Percentiles rank a stretch among this genome's conserved stretches.
These are phyloP conservation scores for Trypanosoma melophagium DNA, from an alignment of 208 protist genomes.

Conservation along the genomic window DNA sequence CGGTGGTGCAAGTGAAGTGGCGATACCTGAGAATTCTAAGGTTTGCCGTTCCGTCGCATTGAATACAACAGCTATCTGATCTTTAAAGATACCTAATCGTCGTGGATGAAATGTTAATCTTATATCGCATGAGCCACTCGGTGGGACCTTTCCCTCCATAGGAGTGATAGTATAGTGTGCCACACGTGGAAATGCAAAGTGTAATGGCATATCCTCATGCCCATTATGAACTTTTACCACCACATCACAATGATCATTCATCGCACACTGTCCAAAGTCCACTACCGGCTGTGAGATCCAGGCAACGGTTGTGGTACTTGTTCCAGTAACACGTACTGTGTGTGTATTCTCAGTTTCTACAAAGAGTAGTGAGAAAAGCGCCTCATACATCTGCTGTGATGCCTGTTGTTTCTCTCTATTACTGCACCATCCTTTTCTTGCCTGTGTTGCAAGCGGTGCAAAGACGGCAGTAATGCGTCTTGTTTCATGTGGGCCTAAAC, in stretches of 20 bases:
- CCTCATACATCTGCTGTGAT: constrained; percentile 49
- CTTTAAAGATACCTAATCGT: constrained; percentile 72
- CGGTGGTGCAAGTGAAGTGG: constrained; percentile 31
- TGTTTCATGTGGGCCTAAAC: constrained; percentile 57
- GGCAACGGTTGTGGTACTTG: constrained; percentile 65
- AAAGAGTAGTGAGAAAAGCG: constrained; percentile 74
- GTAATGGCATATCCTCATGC: constrained; percentile 71
- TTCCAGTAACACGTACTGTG: constrained; percentile 69
- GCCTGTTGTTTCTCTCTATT: constrained; percentile 23
- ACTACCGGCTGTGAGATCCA: constrained; percentile 63
- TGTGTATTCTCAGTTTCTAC: constrained; percentile 87
- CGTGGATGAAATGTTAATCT: constrained; percentile 79
- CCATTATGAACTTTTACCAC: constrained; percentile 67
- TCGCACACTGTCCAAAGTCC: constrained; percentile 69
- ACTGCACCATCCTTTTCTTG: constrained; percentile 62
- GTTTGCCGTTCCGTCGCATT: constrained; percentile 59
- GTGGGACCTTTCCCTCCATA: constrained; percentile 44
- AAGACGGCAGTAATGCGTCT: constrained; percentile 66
- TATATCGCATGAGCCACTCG: constrained; percentile 43
- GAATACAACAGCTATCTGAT: constrained; percentile 62
- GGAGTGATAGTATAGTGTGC: constrained; percentile 78
- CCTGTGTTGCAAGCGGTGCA: constrained; percentile 45
- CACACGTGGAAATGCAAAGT: constrained; percentile 62
- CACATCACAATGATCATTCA: constrained; percentile 58
- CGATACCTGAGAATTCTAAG: constrained; percentile 60